Percentiles rank a stretch among this genome's conserved stretches.
Conservation (phyloP, 148 eudicot genomes). For the Rhododendron kiyosumense region DNA sequence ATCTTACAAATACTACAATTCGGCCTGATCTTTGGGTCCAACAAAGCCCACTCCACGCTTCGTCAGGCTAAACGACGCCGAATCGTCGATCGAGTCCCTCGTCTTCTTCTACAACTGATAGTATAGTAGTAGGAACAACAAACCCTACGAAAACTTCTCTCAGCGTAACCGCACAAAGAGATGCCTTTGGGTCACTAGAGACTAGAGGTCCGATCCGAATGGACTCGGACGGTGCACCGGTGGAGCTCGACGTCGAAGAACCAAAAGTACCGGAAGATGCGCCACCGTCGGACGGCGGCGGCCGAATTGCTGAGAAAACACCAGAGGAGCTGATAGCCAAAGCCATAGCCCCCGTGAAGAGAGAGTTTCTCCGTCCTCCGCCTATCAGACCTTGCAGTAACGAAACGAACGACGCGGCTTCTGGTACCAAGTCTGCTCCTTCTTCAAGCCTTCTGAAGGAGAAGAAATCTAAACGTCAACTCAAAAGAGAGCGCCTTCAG, state of each 20-base stretch:
- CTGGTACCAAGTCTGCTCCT: conserved; percentile 24
- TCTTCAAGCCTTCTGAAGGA: conserved; percentile 45
- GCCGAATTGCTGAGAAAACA: conserved; percentile 1
- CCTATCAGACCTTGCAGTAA: conserved; percentile 30
- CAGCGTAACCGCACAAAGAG: neutral
- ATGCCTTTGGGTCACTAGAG: neutral
- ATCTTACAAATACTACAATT: neutral
- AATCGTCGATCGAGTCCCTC: neutral
- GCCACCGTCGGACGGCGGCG: neutral
- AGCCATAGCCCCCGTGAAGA: conserved; percentile 82
- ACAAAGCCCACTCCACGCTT: neutral
- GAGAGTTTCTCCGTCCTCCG: conserved; percentile 61
- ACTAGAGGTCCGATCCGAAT: neutral
- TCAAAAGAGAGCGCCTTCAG: conserved; percentile 77
- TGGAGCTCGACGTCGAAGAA: conserved; percentile 9
- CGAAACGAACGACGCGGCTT: conserved; percentile 15
- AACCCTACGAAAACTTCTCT: neutral
- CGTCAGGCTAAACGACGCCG: neutral
- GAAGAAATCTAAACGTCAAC: conserved; percentile 89
- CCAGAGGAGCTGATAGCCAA: conserved; percentile 72
- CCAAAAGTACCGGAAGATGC: neutral
- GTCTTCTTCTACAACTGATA: neutral
- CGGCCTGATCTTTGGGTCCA: neutral
- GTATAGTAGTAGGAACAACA: neutral
- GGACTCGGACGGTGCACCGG: conserved; percentile 2